Percentiles rank a stretch among this genome's conserved stretches.
These are phyloP conservation scores for Microbotryum violaceum DNA, from an alignment of 1,284 basidiomycete genomes.

Conservation along the genomic window DNA sequence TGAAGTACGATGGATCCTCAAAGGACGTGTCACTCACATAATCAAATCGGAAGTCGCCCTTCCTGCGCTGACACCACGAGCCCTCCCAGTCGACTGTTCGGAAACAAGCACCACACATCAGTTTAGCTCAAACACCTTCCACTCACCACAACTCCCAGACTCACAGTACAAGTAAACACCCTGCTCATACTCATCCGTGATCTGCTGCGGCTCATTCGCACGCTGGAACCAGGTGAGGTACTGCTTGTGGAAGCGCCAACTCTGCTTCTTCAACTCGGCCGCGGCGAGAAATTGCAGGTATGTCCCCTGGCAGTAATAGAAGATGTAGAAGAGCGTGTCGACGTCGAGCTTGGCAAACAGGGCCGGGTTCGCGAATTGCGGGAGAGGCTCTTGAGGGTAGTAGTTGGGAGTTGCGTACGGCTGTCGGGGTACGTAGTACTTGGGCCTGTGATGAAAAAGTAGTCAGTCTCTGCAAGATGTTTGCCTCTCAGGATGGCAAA, in stretches of 20 bases:
- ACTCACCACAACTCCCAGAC: neutral
- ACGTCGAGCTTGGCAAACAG: slow-evolving; percentile 91
- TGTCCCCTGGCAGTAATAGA: slow-evolving; percentile 69
- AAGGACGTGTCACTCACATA: slow-evolving; percentile 11
- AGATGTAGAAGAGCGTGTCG: slow-evolving; percentile 97
- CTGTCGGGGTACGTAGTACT: slow-evolving; percentile 93
- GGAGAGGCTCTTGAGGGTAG: slow-evolving; percentile 84
- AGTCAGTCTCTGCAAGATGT: neutral
- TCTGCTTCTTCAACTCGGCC: slow-evolving; percentile 93
- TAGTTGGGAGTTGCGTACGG: slow-evolving; percentile 86
- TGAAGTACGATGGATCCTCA: too few species aligned
- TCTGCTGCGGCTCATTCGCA: slow-evolving; percentile 96
- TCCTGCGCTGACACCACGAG: slow-evolving; percentile 90
- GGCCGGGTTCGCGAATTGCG: slow-evolving; percentile 71
- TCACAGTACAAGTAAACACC: slow-evolving; percentile 54
- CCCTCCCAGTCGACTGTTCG: slow-evolving; percentile 16
- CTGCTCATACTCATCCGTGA: slow-evolving; percentile 99
- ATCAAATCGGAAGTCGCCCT: slow-evolving; percentile 91
- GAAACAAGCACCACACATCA: neutral
- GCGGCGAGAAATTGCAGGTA: slow-evolving; percentile 64
- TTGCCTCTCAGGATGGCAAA: slow-evolving; percentile 12
- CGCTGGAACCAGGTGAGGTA: slow-evolving; percentile 99
- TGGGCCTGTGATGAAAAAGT: slow-evolving; percentile 55
- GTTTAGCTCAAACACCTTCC: neutral
- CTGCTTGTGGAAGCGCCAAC: slow-evolving; percentile 99